These are phyloP conservation scores for Camellia lanceoleosa DNA, from an alignment of 148 eudicot species.

Conservation along the genomic window DNA sequence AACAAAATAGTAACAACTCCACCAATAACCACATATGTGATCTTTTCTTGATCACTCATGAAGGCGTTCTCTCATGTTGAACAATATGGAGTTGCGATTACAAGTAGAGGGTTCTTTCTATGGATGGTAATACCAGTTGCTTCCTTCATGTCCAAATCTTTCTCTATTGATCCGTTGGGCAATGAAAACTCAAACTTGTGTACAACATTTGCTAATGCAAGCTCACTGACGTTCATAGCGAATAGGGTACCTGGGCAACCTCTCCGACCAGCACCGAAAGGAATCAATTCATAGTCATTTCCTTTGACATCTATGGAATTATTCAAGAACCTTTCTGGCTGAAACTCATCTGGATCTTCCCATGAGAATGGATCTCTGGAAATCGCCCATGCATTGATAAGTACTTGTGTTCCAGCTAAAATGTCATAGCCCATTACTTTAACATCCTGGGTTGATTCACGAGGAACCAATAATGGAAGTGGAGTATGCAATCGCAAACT, in stretches of 20 bases:
- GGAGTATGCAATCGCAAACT: neutral
- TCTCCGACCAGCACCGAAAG: constrained; percentile 33
- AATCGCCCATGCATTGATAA: constrained; percentile 19
- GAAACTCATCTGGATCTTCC: constrained; percentile 15
- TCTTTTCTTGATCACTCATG: too few species aligned
- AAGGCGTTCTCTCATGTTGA: too few species aligned
- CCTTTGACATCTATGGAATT: constrained; percentile 15
- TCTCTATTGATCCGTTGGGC: neutral
- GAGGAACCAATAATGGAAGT: neutral
- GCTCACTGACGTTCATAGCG: neutral
- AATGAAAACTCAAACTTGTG: neutral
- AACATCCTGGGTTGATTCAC: constrained; percentile 7
- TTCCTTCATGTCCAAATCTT: neutral
- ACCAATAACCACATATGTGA: too few species aligned
- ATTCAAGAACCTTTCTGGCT: constrained; percentile 20
- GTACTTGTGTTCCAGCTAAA: constrained; percentile 8
- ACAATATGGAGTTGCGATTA: neutral
- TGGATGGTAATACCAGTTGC: neutral
- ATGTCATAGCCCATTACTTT: constrained; percentile 15
- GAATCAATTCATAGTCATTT: constrained; percentile 19
- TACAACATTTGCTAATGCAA: neutral
- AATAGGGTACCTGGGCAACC: constrained; percentile 17
- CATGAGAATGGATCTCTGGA: constrained; percentile 14
- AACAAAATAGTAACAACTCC: too few species aligned
- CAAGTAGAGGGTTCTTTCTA: neutral